Evolutionary conservation across 2,329 filamentous ascomycete genomes (phyloP), one percentile per base, ranked within the genome.

Genomic region (Fusarium avenaceum): DNA sequence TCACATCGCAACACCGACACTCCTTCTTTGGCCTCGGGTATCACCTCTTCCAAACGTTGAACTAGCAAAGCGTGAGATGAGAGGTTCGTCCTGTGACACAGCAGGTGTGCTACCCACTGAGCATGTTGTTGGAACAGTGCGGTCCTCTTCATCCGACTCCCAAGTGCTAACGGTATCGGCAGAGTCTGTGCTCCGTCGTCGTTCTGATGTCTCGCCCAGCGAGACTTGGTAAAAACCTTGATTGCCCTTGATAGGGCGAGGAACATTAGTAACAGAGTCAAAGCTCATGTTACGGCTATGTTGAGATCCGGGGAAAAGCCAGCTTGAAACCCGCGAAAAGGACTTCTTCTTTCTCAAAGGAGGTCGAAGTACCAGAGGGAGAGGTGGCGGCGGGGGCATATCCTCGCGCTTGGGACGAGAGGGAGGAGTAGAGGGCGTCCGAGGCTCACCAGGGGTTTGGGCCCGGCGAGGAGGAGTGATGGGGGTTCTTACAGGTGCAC

Each of bases 291-390:
- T 80, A 19, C 74, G 76, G 53, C 77, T 76, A 57, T 80, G 74
- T 45, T 76, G 71, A 35, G 79, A 71, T 19, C 77, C 75, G 44
- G 84, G 81, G 68, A 85, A 87, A 26, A 90, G 79, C 87, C 87
- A 90, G 68, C 76, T 83, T 4, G 87, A 89, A 10, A 90, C 85
- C 17, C 84, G 82, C 11, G 87, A 87, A 73, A 90, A 90, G 0
- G 87, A 89, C 73, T 90, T 90, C 81, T 89, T 90, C 80, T 90
- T 90, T 60, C 88, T 81, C 64, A 90, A 74, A 3, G 86, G 86
- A 9, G 87, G 87, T n/a, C 85, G 84, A 57, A 88, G 80, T 17
- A 87, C 83, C 24, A 89, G 81, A 0, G 87, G 87, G 6, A 89
- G 78, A 3, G 87, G 87, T 2, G 87, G 87, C 4, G 86, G 84